A percentile compares a stretch with the other conserved stretches of the same genome.
Conservation (phyloP, 441 rosid species). For the Melastoma candidum region DNA sequence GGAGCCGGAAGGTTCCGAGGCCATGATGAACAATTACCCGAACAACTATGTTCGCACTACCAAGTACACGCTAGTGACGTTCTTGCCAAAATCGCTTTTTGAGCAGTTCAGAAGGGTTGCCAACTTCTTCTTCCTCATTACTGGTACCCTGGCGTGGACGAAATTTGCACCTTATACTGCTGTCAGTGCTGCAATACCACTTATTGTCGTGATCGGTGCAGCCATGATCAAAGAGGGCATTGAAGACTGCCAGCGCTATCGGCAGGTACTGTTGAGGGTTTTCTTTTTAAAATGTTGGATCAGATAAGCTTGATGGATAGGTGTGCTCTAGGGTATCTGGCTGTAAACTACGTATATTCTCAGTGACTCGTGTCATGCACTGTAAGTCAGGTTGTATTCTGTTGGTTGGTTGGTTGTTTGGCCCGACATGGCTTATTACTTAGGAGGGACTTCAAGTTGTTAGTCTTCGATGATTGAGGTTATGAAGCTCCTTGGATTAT, state of each 20-base stretch:
- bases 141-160: conserved; percentile 6
- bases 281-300: background rate
- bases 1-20: conserved; percentile 6
- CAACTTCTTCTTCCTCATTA: conserved; percentile 11
- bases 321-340: background rate
- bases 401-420: too few relatives aligned
- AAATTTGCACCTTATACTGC: conserved; percentile 11
- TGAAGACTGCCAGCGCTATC: conserved; percentile 11
- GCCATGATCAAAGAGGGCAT: conserved; percentile 14
- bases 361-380: too few relatives aligned
- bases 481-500: too few relatives aligned
- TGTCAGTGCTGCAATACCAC: conserved; percentile 13
- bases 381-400: too few relatives aligned
- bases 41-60: conserved; percentile 10
- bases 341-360: too few relatives aligned
- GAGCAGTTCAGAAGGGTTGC: conserved; percentile 20
- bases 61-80: conserved; percentile 7
- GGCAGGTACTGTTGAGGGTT: conserved; percentile 3
- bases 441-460: too few relatives aligned
- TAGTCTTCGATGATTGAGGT: too few relatives aligned
- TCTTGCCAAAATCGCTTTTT: conserved; percentile 15
- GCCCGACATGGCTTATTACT: too few relatives aligned
- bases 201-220: conserved; percentile 3
- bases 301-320: background rate
- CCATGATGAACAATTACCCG: conserved; percentile 1